Evolutionary conservation across 805 yeast species (phyloP), one percentile per base, ranked within the genome.

Genomic region (Ogataea zsoltii): DNA sequence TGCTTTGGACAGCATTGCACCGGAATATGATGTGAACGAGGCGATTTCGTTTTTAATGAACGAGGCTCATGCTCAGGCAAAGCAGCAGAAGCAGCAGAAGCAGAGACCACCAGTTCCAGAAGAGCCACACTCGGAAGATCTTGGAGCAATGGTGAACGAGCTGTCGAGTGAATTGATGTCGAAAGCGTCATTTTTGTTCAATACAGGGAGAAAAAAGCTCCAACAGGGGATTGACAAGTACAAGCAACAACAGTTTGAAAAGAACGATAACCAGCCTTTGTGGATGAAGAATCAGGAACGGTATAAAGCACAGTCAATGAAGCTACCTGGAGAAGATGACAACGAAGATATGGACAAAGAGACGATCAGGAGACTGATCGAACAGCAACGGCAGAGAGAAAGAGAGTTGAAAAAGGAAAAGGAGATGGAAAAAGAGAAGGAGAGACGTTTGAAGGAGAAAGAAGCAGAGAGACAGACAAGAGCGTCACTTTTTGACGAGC

Each of bases 31-130:
- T 53, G 69, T 87, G 7, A 78, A 83, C 46, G 74, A 69, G 18
- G 90, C 95, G 25, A 84, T 87, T 16, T 79, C 80, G 40, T 76
- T 67, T 51, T 69, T 88, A 29, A 83, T 88, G 85, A 72, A 68
- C 36, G 72, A 72, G 31, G 85, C 85, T 0, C 85, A 77, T 59
- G 61, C 68, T 15, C 61, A 65, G 44, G 38, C 62, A 12, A 44
- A 44, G 28, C 45, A 33, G 38, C 36, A 19, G n/a, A 32, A 34
- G 23, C 41, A 16, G 4, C 48, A 34, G n/a, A 28, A 16, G 32
- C 44, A 32, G 28, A 28, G 16, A 23, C 38, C 11, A 5, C 15
- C 25, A 16, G 25, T 32, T 4, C 6, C 48, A 13, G 31, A 21
- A 25, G 18, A 39, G 11, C 12, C 50, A 15, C 29, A 21, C 25